Base-by-base conservation (phyloP, 2,329 filamentous ascomycete species). In the Diaporthe longicolla region DNA sequence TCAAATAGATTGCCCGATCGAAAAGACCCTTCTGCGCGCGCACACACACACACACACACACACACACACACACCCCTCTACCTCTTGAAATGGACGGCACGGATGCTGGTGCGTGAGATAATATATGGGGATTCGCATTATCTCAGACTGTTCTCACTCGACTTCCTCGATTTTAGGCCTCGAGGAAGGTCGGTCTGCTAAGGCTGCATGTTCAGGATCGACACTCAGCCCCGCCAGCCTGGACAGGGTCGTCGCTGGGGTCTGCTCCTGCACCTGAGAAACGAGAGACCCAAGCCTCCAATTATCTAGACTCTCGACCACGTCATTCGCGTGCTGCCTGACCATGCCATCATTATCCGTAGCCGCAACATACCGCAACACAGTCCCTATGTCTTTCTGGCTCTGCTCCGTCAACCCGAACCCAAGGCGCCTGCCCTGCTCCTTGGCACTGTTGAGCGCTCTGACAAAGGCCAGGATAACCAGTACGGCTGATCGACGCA, bases 331-430 rank as follows among this genome's bases (percentile, higher is more conserved):
- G 81, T 95, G 92, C 77, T 91, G 87, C 76, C 87, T 87, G 15
- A 94, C 93, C 55, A 95, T 82, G 0, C 89, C 92, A 79, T 95
- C 93, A 32, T 86, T 88, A 81, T 95, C 93, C 32, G 90, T 91
- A 52, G 84, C 86, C 9, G 87, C 86, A n/a, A 93, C 86, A 81
- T 94, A 95, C 69, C 83, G 82, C 54, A 95, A 80, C 13, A 92
- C 88, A 63, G 89, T 85, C 77, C 87, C 82, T n/a, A 94, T 88
- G 71, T 94, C 91, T 37, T 87, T 85, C 68, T 89, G 86, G 78
- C 89, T 92, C 75, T 86, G 82, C 21, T 87, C 84, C 2, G 86
- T 88, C 55, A 91, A 83, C 1, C 87, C 89, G 74, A 91, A 90
- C 0, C 85, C 87, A 19, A 90, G 80, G 13, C 82, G 84, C 63